A percentile compares a stretch with the other conserved stretches of the same genome.
Evolutionary conservation across 208 protist genomes (phyloP).

Genomic region (Trichomonas gallinae): DNA sequence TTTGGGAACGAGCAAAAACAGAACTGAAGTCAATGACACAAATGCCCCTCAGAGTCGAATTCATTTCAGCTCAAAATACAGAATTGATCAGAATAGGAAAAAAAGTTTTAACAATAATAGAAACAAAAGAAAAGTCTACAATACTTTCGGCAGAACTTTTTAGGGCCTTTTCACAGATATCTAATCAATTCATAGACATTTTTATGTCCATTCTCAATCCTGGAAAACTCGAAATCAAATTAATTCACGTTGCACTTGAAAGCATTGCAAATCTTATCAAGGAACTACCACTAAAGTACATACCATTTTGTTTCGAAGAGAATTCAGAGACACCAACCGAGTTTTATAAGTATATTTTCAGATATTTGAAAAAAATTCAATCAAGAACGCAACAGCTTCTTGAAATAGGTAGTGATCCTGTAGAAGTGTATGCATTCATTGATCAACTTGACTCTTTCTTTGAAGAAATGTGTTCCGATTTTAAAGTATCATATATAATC

Average conservation of each 20-base stretch:
- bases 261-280: not conserved
- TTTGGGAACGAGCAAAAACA: not conserved
- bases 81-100: not conserved
- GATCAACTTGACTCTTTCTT: not conserved
- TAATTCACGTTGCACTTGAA: not conserved
- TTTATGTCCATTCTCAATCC: not conserved
- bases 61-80: not conserved
- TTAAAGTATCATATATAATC: not conserved
- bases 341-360: not conserved
- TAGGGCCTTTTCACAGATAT: not conserved
- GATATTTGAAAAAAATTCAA: not conserved
- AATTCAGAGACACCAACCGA: not conserved
- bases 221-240: not conserved
- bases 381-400: not conserved
- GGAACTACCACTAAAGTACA: not conserved
- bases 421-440: not conserved
- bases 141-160: not conserved
- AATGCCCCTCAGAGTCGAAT: not conserved
- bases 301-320: not conserved
- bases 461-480: not conserved
- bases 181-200: not conserved
- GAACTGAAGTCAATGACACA: not conserved
- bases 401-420: not conserved
- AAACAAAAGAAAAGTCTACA: not conserved
- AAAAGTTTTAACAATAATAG: not conserved